A percentile compares a stretch with the other conserved stretches of the same genome.
Evolutionary conservation across 164 flowering plant species (phyloP).

Genomic region (Nymphaea thermarum): DNA sequence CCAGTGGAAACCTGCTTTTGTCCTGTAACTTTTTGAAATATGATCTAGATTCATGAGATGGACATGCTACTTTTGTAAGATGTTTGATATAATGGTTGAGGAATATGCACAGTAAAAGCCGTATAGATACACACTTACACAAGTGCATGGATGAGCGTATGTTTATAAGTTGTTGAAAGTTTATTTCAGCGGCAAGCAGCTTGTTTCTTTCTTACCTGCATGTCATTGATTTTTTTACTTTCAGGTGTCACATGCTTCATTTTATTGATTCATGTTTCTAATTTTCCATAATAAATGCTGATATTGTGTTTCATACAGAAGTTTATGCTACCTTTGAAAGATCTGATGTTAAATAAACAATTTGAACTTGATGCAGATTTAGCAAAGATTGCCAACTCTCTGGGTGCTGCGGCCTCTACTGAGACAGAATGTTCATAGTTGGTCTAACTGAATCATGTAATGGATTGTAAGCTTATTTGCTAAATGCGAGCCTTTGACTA

Average conservation of each 20-base stretch:
- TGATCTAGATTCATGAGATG: no score
- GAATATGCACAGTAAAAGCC: no score
- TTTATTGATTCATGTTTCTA: background rate
- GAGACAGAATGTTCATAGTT: slow-evolving; percentile 85
- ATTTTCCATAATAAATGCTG: background rate
- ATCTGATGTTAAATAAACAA: no score
- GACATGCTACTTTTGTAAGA: no score
- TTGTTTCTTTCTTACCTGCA: background rate
- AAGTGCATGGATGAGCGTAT: no score
- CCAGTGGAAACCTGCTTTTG: no score
- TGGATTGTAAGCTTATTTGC: background rate
- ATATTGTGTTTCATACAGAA: background rate
- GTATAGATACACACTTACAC: no score
- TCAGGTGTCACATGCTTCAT: background rate
- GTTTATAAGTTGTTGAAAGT: no score
- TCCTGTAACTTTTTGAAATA: no score
- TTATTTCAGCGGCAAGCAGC: no score
- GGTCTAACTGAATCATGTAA: slow-evolving; percentile 10
- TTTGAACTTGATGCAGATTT: slow-evolving; percentile 36
- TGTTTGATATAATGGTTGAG: no score
- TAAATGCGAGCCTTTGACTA: background rate
- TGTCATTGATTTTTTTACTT: background rate
- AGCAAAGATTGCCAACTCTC: slow-evolving; percentile 92
- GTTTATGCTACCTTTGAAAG: background rate
- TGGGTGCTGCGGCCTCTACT: slow-evolving; percentile 68